Evolutionary conservation across 129 eudicot species (phyloP), one percentile per base, ranked within the genome.

Genomic region (Lactuca saligna): DNA sequence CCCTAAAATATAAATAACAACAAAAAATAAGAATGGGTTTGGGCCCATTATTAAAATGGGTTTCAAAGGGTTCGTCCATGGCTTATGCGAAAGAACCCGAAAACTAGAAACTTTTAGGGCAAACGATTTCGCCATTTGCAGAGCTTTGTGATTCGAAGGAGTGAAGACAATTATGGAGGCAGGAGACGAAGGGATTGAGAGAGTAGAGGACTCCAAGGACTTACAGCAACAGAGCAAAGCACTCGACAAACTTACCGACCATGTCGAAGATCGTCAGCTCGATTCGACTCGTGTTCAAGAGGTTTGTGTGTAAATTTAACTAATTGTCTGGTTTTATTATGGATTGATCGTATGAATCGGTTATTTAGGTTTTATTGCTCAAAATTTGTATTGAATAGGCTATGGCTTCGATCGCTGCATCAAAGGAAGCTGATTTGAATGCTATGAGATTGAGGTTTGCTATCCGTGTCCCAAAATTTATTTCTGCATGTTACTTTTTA

Each of bases 251-350:
- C 97, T 93, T 53, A 93, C 99, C 6, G 99, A 93, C 64, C 99
- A 89, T 78, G 97, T 89, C 70, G 97, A 93, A 73, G 99, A 93
- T 78, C 97, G 97, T 71, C 99, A 89, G 82, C 97, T 93, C 78
- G 90, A 93, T 73, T 93, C 98, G 53, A 82, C 99, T 37, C 91
- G 99, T 63, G 99, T 93, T 57, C 97, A 93, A 71, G 89, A 87
- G 86, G 96, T 92, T 16, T 50, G 35, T 38, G 3, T 12, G 3
- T 14, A 5, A 20, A 1, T 55, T 16, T 17, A 46, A 2, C 63
- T 54, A 15, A 1, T 31, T 38, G 2, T 33, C 50, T 42, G 6
- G 16, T 39, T 56, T 69, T 32, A 41, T 57, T 1, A 4, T n/a
- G 17, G 33, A n/a, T 11, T 7, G 41, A 58, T 49, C 10, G 37